A percentile compares a stretch with the other conserved stretches of the same genome.
These are phyloP conservation scores for Penstemon davidsonii DNA, from an alignment of 257 asterid species.

Conservation along the genomic window DNA sequence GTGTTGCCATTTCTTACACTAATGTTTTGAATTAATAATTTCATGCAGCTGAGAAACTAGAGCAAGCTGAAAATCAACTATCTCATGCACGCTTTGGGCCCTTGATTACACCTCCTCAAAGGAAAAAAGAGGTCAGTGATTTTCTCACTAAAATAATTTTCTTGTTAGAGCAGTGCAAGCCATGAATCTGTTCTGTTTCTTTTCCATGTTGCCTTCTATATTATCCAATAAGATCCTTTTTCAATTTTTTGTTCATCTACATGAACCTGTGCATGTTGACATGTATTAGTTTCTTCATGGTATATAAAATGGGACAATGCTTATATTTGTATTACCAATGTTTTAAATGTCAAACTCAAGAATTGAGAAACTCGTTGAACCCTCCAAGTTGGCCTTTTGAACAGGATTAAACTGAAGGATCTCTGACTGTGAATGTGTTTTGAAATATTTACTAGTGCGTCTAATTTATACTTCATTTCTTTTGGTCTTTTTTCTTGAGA, in stretches of 20 bases:
- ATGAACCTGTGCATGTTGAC: not conserved
- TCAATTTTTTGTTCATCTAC: not conserved
- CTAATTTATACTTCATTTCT: slow-evolving; percentile 3
- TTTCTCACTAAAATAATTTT: slow-evolving; percentile 7
- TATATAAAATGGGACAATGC: too few species aligned
- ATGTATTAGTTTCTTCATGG: not conserved
- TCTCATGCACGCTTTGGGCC: slow-evolving; percentile 85
- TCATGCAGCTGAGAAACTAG: slow-evolving; percentile 89
- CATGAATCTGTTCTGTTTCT: not conserved
- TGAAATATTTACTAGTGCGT: too few species aligned
- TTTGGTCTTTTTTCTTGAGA: not conserved
- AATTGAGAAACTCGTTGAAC: not conserved
- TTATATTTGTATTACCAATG: not conserved
- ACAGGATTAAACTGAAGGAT: not conserved
- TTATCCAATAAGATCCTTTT: not conserved
- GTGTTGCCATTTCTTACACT: slow-evolving; percentile 17
- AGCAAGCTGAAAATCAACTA: slow-evolving; percentile 95
- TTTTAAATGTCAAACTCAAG: slow-evolving; percentile 4
- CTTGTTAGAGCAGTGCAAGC: not conserved
- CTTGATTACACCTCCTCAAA: slow-evolving; percentile 64
- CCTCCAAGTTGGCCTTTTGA: slow-evolving; percentile 6
- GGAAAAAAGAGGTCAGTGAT: slow-evolving; percentile 80
- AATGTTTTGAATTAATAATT: slow-evolving; percentile 19
- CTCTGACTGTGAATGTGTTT: not conserved
- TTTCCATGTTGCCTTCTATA: slow-evolving; percentile 6